A percentile compares a stretch with the other conserved stretches of the same genome.
phyloP scores from a whole-genome alignment of 179 eudicot genomes.

The Drosera spatulata region DNA sequence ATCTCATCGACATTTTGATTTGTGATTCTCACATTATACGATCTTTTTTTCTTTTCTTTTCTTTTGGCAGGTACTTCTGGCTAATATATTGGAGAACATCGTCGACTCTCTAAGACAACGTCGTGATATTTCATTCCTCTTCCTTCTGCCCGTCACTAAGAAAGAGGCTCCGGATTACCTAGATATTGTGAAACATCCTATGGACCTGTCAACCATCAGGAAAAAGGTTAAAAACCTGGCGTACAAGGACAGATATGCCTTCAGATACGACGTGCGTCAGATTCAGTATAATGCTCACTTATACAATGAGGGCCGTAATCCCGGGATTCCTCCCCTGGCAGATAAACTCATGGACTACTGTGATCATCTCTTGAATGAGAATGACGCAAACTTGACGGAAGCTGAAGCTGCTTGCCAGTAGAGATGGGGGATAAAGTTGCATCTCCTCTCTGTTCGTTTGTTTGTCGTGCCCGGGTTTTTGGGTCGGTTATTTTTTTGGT shows the following conservation, averaged over 20 bases:
- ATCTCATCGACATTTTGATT: not conserved
- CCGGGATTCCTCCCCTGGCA: constrained; percentile 93
- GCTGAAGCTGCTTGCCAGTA: constrained; percentile 43
- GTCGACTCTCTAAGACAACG: constrained; percentile 61
- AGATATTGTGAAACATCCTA: constrained; percentile 44
- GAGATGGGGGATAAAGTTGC: not conserved
- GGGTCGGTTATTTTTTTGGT: too few species aligned
- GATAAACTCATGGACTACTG: constrained; percentile 77
- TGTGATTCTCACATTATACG: not conserved
- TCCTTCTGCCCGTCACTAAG: constrained; percentile 73
- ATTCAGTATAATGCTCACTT: constrained; percentile 64
- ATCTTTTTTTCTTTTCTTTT: not conserved
- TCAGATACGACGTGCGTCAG: constrained; percentile 89
- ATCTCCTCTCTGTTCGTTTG: too few species aligned
- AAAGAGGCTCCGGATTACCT: constrained; percentile 95
- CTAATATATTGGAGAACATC: constrained; percentile 69
- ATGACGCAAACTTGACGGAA: constrained; percentile 39
- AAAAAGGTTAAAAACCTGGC: constrained; percentile 67
- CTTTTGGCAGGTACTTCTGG: constrained; percentile 61
- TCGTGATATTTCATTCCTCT: constrained; percentile 53
- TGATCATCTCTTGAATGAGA: constrained; percentile 49
- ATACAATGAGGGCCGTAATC: constrained; percentile 78
- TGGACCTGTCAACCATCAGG: constrained; percentile 85
- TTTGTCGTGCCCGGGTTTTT: too few species aligned
- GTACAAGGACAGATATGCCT: constrained; percentile 62